Base-by-base conservation (phyloP, 768 basidiomycete species). In the Calocybe cyanea region DNA sequence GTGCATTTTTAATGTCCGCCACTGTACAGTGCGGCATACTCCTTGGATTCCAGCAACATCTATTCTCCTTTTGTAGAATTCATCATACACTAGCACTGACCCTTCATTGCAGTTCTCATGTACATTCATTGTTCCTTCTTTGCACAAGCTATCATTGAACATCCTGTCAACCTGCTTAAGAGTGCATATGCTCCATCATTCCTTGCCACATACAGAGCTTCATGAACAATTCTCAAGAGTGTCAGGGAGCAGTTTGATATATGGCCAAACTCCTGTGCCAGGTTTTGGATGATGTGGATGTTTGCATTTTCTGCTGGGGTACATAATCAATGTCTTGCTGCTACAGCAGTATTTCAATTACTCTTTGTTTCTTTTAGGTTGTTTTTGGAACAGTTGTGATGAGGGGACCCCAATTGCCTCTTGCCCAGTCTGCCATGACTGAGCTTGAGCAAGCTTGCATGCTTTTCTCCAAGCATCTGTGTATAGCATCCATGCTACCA, bases 381-480 rank as follows among this genome's bases (percentile, higher is more conserved):
- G 82, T 90, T 13, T 85, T 90, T 55, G 89, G 86, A 3, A 83
- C 85, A 3, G 82, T 91, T 15, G 88, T 85, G 2, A 86, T 83
- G 2, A 77, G 84, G 21, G 80, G 83, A 2, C 88, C 88, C 4
- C 67, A 75, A 5, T 86, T 81, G 1, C 77, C 83, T 0, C 60
- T 90, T 9, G 88, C 87, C 0, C 62, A 72, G 10, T 71, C 75
- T 1, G 88, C 88, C 3, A 80, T 89, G 64, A 62, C 69, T 15
- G 84, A 90, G 53, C 70, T 91, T 7, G 84, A 87, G 21, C 74
- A 77, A 34, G 85, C 84, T 0, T 81, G 75, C 48, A 59, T 76
- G 13, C 65, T 89, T n/a, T 87, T 88, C 59, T 66, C 74, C 1
- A 78, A 53, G 85, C 80, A 0, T 73, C 82, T 18, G 57, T 58